These are phyloP conservation scores for Glaciozyma antarctica DNA, from an alignment of 768 basidiomycete genomes.

Conservation along the genomic window DNA sequence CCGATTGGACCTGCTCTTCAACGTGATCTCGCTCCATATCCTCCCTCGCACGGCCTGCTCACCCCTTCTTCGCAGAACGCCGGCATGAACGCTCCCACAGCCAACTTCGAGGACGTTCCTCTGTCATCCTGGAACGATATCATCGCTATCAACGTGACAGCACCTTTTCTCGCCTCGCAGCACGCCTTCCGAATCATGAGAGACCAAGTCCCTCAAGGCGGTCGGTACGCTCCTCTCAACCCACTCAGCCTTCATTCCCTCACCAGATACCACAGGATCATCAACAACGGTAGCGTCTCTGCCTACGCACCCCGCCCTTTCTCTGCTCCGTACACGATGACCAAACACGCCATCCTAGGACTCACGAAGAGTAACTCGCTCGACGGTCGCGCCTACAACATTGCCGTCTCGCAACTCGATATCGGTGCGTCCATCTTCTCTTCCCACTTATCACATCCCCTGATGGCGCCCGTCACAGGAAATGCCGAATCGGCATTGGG, in stretches of 20 bases:
- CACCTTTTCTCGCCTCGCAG: constrained; percentile 64
- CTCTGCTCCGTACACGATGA: constrained; percentile 55
- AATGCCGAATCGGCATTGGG: constrained; percentile 63
- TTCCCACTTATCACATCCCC: background rate
- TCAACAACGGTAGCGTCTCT: constrained; percentile 76
- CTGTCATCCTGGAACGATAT: constrained; percentile 57
- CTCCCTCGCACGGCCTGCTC: background rate
- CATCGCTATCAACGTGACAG: constrained; percentile 62
- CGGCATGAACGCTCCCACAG: constrained; percentile 49
- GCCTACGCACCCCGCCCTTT: constrained; percentile 61
- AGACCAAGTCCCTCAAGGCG: constrained; percentile 56
- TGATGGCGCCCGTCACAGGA: constrained; percentile 42
- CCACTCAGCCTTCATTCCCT: no score
- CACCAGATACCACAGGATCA: constrained; percentile 53
- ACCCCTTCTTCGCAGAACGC: constrained; percentile 48
- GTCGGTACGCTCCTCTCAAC: background rate
- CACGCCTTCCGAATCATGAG: constrained; percentile 69
- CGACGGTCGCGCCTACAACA: constrained; percentile 63
- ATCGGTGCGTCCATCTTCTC: constrained; percentile 48
- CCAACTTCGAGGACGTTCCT: constrained; percentile 54
- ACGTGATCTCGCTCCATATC: constrained; percentile 48
- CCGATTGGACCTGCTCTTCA: constrained; percentile 66
- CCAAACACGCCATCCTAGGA: constrained; percentile 71
- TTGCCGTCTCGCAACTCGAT: constrained; percentile 72
- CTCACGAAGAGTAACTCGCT: constrained; percentile 66